Conservation (phyloP, 352 stramenopile genomes). For the Phytophthora hybrid region DNA sequence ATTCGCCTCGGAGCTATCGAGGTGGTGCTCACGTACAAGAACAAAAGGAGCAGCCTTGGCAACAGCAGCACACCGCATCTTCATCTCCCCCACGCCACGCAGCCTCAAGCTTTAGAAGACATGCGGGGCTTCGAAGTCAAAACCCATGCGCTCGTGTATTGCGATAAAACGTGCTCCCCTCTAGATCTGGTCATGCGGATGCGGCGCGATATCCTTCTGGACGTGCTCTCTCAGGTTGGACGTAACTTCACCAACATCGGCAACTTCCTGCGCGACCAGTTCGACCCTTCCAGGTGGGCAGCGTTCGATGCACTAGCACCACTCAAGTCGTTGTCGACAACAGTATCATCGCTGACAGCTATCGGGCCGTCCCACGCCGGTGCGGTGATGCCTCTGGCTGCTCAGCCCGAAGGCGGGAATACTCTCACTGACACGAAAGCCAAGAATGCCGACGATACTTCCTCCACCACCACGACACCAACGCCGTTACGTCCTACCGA, state of each 20-base stretch:
- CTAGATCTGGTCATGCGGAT: conserved; percentile 78
- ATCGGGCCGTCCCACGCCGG: conserved; percentile 26
- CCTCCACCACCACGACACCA: background rate
- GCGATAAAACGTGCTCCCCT: conserved; percentile 87
- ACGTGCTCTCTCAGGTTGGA: conserved; percentile 85
- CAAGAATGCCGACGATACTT: conserved; percentile 7
- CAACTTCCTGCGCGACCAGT: conserved; percentile 83
- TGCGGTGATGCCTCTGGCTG: conserved; percentile 22
- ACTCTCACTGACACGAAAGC: background rate
- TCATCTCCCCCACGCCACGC: conserved; percentile 20
- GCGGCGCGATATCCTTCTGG: conserved; percentile 80
- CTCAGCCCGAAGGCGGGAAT: background rate
- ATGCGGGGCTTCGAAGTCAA: conserved; percentile 90
- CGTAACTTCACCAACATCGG: conserved; percentile 90
- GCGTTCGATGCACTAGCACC: conserved; percentile 74
- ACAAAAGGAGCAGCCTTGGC: conserved; percentile 57
- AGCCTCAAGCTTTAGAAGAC: conserved; percentile 76
- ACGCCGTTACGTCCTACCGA: conserved; percentile 17
- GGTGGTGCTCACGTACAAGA: conserved; percentile 84
- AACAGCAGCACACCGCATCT: conserved; percentile 22
- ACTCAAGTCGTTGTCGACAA: conserved; percentile 56
- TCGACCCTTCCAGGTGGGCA: conserved; percentile 75
- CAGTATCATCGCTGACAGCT: conserved; percentile 32
- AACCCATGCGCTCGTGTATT: conserved; percentile 87
- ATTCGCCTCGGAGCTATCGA: conserved; percentile 83